Conservation (phyloP, 2,329 filamentous ascomycete genomes). For the Aspergillus japonicus region DNA sequence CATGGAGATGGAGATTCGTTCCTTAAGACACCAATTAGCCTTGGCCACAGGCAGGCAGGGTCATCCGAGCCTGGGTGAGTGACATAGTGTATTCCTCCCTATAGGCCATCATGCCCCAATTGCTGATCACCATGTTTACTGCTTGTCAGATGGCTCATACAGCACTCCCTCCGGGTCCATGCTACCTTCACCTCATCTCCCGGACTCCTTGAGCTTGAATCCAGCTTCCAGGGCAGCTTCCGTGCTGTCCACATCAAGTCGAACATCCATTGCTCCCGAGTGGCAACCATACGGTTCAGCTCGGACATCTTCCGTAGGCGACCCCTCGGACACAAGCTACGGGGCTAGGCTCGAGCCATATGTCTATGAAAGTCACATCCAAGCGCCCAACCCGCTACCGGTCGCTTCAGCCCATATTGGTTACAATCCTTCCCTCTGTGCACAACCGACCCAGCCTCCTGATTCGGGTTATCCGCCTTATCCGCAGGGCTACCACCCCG, state of each 20-base stretch:
- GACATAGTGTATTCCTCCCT: background rate
- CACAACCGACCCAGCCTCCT: constrained; percentile 12
- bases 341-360: constrained; percentile 26
- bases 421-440: constrained; percentile 18
- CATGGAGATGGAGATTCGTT: constrained; percentile 56
- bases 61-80: constrained; percentile 21
- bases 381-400: constrained; percentile 16
- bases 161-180: constrained; percentile 20
- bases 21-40: constrained; percentile 50
- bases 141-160: constrained; percentile 19
- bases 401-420: constrained; percentile 21
- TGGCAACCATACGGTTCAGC: constrained; percentile 30
- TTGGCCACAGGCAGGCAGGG: constrained; percentile 24
- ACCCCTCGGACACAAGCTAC: constrained; percentile 29
- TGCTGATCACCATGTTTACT: constrained; percentile 15
- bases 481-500: constrained; percentile 19
- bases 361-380: constrained; percentile 19
- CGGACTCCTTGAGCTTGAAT: constrained; percentile 19
- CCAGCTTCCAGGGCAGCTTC: constrained; percentile 25
- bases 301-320: constrained; percentile 28
- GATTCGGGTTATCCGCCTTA: constrained; percentile 22
- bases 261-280: constrained; percentile 27
- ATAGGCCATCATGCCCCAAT: background rate
- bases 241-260: constrained; percentile 25
- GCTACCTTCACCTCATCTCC: constrained; percentile 25